A percentile compares a stretch with the other conserved stretches of the same genome.
Evolutionary conservation across 306 rosid species (phyloP).

Genomic region (Pueraria montana): DNA sequence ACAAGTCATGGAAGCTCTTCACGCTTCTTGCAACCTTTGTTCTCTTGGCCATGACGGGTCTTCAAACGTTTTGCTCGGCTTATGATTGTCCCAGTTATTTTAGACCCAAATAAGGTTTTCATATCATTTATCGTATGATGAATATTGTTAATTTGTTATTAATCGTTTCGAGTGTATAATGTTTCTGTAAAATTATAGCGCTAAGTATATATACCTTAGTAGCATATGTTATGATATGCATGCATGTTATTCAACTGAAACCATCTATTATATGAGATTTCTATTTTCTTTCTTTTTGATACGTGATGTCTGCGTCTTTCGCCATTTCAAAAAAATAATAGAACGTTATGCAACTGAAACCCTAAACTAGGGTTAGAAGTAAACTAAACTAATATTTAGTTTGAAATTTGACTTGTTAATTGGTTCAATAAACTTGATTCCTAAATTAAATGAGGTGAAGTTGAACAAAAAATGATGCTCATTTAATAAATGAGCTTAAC

Average conservation of each 20-base stretch:
- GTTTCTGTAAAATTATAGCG: neutral
- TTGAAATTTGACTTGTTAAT: neutral
- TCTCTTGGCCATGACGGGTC: conserved; percentile 26
- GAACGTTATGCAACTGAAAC: neutral
- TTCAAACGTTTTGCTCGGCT: conserved; percentile 32
- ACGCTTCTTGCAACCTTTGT: conserved; percentile 35
- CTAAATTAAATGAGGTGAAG: neutral
- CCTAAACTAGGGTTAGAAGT: neutral
- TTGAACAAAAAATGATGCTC: neutral
- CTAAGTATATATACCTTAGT: neutral
- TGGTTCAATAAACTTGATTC: neutral
- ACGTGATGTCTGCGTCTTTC: neutral
- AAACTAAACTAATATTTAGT: neutral
- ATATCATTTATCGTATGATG: neutral
- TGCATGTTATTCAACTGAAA: neutral
- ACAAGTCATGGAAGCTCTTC: conserved; percentile 37
- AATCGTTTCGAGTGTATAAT: neutral
- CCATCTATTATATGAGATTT: too few species aligned
- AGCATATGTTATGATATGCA: neutral
- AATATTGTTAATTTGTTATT: neutral
- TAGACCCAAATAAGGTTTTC: neutral
- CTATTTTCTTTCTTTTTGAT: neutral
- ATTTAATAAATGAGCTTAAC: neutral
- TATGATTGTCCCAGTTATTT: conserved; percentile 37
- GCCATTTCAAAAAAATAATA: too few species aligned